Evolutionary conservation across 108 stramenopile species (phyloP).

Genomic region (Nitzschia inconspicua): DNA sequence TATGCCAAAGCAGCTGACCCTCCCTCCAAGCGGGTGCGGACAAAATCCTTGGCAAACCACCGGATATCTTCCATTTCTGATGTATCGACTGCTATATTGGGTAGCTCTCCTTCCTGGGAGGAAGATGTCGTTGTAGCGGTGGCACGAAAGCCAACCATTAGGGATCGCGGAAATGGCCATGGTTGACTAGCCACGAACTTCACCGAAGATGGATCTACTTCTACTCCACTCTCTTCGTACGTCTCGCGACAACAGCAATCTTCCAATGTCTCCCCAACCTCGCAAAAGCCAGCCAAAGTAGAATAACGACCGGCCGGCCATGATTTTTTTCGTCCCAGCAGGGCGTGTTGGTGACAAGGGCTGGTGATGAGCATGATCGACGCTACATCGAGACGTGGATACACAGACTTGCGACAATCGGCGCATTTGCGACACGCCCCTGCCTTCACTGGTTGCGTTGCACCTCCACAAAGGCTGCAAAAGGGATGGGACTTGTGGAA

Average conservation of each 20-base stretch:
- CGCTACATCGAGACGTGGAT: slow-evolving; percentile 30
- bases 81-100: slow-evolving; percentile 11
- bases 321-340: slow-evolving; percentile 19
- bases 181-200: slow-evolving; percentile 22
- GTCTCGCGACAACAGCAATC: slow-evolving; percentile 23
- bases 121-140: background rate
- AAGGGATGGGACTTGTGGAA: slow-evolving; percentile 22
- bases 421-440: slow-evolving; percentile 19
- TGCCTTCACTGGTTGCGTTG: slow-evolving; percentile 15
- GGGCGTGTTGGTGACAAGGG: slow-evolving; percentile 22
- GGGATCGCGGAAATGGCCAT: slow-evolving; percentile 31
- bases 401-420: slow-evolving; percentile 10
- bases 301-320: slow-evolving; percentile 30
- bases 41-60: slow-evolving; percentile 23
- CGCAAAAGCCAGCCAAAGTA: slow-evolving; percentile 28
- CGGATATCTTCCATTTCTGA: slow-evolving; percentile 27
- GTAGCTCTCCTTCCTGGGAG: background rate
- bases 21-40: slow-evolving; percentile 8
- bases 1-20: slow-evolving; percentile 18
- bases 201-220: slow-evolving; percentile 10
- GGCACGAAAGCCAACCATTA: slow-evolving; percentile 28
- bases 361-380: slow-evolving; percentile 28
- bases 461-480: slow-evolving; percentile 19
- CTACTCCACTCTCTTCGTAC: slow-evolving; percentile 26
- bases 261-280: slow-evolving; percentile 32